Evolutionary conservation across 2,329 filamentous ascomycete genomes (phyloP), one percentile per base, ranked within the genome.

Genomic region (Myriosclerotinia curreyana): DNA sequence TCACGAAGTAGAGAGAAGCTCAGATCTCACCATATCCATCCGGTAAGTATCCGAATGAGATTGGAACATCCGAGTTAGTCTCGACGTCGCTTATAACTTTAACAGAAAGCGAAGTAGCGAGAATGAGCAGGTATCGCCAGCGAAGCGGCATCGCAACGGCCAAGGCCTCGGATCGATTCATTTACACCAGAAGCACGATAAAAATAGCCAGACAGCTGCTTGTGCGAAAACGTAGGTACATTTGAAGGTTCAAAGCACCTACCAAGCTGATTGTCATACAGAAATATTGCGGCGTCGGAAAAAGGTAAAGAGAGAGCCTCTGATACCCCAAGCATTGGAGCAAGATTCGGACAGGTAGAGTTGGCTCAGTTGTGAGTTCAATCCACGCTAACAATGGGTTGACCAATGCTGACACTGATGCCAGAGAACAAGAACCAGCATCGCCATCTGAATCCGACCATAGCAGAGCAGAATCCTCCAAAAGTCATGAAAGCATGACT

Each of bases 121-220:
- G 8, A 46, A 58, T 4, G 31, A 31, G 15, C n/a, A 56, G 48
- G 31, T 62, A 40, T 63, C 60, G 12, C 60, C 60, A 63, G 55
- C 42, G 22, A 63, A 63, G 34, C 52, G 60, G 14, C 60, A 50
- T 11, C 31, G 60, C 20, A 46, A 34, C 12, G 22, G 14, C 14
- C 42, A 22, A 38, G 25, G 12, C 7, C 8, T 49, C 5, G 36
- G 8, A 48, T 31, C 22, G 5, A 50, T 50, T 20, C 3, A 2
- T 7, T 17, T 48, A 38, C 7, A 46, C 12, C 1, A 25, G 11
- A 20, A 34, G 28, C 3, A 46, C 14, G n/a, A 22, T 34, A 15
- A 20, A 5, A 40, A 49, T 11, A 25, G 14, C 20, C 40, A 28
- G n/a, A 20, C 15, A 31, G 42, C 8, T 31, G 6, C 53, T 28